Evolutionary conservation across 768 basidiomycete species (phyloP).

Genomic region (Rhodotorula taiwanensis): DNA sequence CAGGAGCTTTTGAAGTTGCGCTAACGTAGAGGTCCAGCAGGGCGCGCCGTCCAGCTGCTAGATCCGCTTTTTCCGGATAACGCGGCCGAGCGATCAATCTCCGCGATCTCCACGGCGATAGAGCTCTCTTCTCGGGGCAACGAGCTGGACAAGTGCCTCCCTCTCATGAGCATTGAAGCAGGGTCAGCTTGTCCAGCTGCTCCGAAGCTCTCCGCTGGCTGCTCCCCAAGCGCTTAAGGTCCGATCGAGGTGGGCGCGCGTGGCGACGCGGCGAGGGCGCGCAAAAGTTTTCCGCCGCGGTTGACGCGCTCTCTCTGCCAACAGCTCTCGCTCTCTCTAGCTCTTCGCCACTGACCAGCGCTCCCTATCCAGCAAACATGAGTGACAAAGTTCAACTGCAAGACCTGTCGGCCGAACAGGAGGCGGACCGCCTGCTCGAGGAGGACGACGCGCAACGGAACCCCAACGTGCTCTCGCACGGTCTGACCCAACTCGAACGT

Average conservation of each 20-base stretch:
- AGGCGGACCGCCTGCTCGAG: conserved; percentile 22
- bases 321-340: not conserved
- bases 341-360: too few species aligned
- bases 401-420: conserved; percentile 6
- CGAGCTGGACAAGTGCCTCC: too few species aligned
- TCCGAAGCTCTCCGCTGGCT: too few species aligned
- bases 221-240: too few species aligned
- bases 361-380: not conserved
- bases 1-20: too few species aligned
- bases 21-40: too few species aligned
- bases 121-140: not conserved
- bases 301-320: too few species aligned
- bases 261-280: too few species aligned
- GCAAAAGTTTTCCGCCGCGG: too few species aligned
- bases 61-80: not conserved
- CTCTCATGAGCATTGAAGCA: too few species aligned
- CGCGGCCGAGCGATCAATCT: not conserved
- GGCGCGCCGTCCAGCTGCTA: not conserved
- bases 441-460: conserved; percentile 10
- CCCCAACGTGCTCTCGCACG: conserved; percentile 9
- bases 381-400: conserved; percentile 9
- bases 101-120: not conserved
- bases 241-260: too few species aligned
- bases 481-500: conserved; percentile 9
- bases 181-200: too few species aligned